Conservation (phyloP, 1,284 basidiomycete species). For the Amylostereum areolatum region DNA sequence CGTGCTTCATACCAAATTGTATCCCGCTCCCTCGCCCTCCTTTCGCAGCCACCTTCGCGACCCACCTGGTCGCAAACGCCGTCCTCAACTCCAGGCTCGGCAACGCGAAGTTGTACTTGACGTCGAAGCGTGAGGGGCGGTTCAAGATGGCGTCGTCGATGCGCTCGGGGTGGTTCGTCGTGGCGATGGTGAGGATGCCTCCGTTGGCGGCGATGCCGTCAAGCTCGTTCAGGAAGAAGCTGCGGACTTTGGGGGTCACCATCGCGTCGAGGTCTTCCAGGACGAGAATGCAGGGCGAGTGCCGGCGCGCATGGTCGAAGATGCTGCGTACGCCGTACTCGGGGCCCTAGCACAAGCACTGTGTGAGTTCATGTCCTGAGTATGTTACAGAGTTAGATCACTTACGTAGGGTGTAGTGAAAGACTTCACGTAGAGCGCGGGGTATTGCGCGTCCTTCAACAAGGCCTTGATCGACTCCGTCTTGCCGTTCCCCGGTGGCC, state of each 20-base stretch:
- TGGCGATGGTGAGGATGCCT: slow-evolving; percentile 31
- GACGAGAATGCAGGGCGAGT: slow-evolving; percentile 37
- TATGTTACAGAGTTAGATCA: too few relatives aligned
- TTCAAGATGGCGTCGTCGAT: slow-evolving; percentile 40
- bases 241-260: slow-evolving; percentile 30
- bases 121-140: slow-evolving; percentile 41
- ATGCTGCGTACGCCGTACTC: slow-evolving; percentile 24
- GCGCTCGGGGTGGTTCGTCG: slow-evolving; percentile 42
- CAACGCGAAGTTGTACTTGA: slow-evolving; percentile 35
- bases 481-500: slow-evolving; percentile 27
- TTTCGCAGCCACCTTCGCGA: slow-evolving; percentile 13
- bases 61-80: slow-evolving; percentile 20
- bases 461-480: slow-evolving; percentile 23
- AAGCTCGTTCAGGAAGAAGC: slow-evolving; percentile 42
- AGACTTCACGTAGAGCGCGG: slow-evolving; percentile 37
- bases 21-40: slow-evolving; percentile 2
- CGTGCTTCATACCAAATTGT: slow-evolving; percentile 8
- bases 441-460: slow-evolving; percentile 18
- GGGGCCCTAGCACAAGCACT: slow-evolving; percentile 19
- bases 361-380: too few relatives aligned
- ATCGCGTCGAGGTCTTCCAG: slow-evolving; percentile 41
- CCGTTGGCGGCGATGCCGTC: slow-evolving; percentile 28
- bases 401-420: slow-evolving; percentile 20
- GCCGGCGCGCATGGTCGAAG: slow-evolving; percentile 25
- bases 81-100: slow-evolving; percentile 16